A percentile compares a stretch with the other conserved stretches of the same genome.
phyloP scores from a whole-genome alignment of 2,329 filamentous ascomycete genomes.

The Apiospora saccharicola region DNA sequence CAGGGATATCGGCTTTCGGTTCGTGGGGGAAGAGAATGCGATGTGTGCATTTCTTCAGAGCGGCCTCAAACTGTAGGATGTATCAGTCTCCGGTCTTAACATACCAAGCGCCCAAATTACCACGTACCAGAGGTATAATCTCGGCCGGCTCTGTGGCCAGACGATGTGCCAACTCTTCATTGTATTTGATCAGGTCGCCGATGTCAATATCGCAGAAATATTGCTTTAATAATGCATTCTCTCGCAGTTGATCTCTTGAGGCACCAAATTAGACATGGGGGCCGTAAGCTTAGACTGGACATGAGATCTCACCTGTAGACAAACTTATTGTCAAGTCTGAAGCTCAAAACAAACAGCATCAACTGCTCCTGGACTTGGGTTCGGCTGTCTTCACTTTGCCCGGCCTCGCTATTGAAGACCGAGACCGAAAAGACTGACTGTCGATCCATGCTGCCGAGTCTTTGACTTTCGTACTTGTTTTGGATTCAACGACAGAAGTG shows the following conservation, averaged over 20 bases:
- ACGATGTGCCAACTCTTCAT: constrained; percentile 91
- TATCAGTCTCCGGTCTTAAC: background rate
- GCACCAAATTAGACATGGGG: constrained; percentile 30
- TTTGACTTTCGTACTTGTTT: background rate
- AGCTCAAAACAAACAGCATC: constrained; percentile 91
- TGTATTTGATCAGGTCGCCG: constrained; percentile 93
- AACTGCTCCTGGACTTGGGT: constrained; percentile 80
- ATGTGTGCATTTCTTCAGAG: constrained; percentile 89
- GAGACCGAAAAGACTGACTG: constrained; percentile 87
- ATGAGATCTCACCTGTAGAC: constrained; percentile 79
- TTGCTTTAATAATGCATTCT: constrained; percentile 92
- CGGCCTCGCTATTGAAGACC: constrained; percentile 74
- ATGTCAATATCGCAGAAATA: constrained; percentile 98
- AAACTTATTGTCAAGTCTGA: constrained; percentile 92
- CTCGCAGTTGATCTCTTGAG: constrained; percentile 86
- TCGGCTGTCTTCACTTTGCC: constrained; percentile 72
- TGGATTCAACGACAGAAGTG: background rate
- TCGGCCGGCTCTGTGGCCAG: constrained; percentile 90
- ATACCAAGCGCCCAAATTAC: background rate
- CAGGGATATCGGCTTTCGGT: constrained; percentile 72
- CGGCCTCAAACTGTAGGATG: constrained; percentile 82
- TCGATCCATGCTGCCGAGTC: constrained; percentile 72
- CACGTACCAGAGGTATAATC: constrained; percentile 85
- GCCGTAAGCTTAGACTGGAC: background rate
- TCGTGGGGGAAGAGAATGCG: constrained; percentile 88